A percentile compares a stretch with the other conserved stretches of the same genome.
These are phyloP conservation scores for Daldinia eschscholtzii DNA, from an alignment of 2,329 filamentous ascomycete genomes.

Conservation along the genomic window DNA sequence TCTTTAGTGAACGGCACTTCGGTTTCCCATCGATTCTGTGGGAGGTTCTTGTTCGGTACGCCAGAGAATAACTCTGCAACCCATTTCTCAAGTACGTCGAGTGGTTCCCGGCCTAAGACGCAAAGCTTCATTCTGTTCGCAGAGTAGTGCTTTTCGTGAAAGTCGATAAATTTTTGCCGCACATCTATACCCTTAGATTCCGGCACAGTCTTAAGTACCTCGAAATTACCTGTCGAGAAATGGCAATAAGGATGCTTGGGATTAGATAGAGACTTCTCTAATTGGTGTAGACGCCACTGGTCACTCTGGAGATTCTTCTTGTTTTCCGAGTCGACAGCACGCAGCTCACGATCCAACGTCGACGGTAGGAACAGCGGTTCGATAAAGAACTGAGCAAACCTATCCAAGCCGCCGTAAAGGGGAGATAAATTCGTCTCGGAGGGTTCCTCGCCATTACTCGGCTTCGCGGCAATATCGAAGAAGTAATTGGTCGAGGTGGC, in stretches of 20 bases:
- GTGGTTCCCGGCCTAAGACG: slow-evolving; percentile 81
- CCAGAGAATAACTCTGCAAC: slow-evolving; percentile 84
- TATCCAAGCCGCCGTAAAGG: slow-evolving; percentile 84
- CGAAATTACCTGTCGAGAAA: slow-evolving; percentile 90
- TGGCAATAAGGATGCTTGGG: slow-evolving; percentile 89
- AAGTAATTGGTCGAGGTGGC: slow-evolving; percentile 97
- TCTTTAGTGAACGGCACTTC: slow-evolving; percentile 64
- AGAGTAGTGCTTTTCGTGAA: slow-evolving; percentile 90
- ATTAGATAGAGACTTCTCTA: slow-evolving; percentile 90
- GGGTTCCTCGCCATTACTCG: slow-evolving; percentile 70
- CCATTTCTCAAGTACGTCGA: slow-evolving; percentile 88
- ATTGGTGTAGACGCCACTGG: slow-evolving; percentile 86
- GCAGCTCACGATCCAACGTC: slow-evolving; percentile 87
- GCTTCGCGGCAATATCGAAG: slow-evolving; percentile 91
- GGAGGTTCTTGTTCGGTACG: slow-evolving; percentile 84
- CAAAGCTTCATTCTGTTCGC: slow-evolving; percentile 95
- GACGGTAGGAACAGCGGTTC: slow-evolving; percentile 86
- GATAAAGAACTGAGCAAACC: slow-evolving; percentile 95
- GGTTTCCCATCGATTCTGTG: slow-evolving; percentile 67
- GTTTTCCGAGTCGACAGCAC: slow-evolving; percentile 93
- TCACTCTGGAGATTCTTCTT: slow-evolving; percentile 98
- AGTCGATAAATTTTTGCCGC: slow-evolving; percentile 90
- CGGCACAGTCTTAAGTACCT: slow-evolving; percentile 86
- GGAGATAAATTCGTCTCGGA: slow-evolving; percentile 69
- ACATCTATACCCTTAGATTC: slow-evolving; percentile 85